phyloP scores from a whole-genome alignment of 768 basidiomycete genomes.

The Suillus paluster region DNA sequence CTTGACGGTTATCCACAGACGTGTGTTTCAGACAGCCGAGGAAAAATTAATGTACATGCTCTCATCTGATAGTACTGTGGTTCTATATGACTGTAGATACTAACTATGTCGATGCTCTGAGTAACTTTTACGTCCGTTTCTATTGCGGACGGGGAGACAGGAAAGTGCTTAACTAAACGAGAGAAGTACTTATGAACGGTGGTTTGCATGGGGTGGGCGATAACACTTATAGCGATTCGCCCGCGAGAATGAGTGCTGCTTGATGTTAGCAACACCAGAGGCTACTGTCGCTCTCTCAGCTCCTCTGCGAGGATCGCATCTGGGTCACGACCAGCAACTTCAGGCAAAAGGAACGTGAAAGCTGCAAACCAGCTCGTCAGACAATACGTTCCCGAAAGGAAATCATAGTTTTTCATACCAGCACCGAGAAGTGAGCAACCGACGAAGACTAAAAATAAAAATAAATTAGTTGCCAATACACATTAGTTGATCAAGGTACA shows the following conservation, averaged over 20 bases:
- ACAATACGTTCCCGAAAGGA: not conserved
- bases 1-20: not conserved
- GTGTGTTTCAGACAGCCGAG: not conserved
- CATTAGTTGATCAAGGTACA: slow-evolving; percentile 29
- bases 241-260: not conserved
- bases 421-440: slow-evolving; percentile 66
- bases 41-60: not conserved
- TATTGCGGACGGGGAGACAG: not conserved
- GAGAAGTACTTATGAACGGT: too few relatives aligned
- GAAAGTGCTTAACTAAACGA: not conserved
- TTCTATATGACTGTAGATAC: not conserved
- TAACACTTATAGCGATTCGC: not conserved
- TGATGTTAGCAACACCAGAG: not conserved
- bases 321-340: slow-evolving; percentile 54
- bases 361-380: slow-evolving; percentile 15
- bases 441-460: slow-evolving; percentile 57
- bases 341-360: slow-evolving; percentile 54
- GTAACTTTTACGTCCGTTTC: not conserved
- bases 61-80: not conserved
- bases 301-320: slow-evolving; percentile 50
- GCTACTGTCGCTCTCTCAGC: slow-evolving; percentile 21
- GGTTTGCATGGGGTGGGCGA: not conserved
- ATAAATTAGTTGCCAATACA: slow-evolving; percentile 8
- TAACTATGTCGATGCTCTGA: not conserved
- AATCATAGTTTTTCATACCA: slow-evolving; percentile 23